A percentile compares a stretch with the other conserved stretches of the same genome.
phyloP scores from a whole-genome alignment of 495 filamentous ascomycete genomes.

The Neurospora sp. region DNA sequence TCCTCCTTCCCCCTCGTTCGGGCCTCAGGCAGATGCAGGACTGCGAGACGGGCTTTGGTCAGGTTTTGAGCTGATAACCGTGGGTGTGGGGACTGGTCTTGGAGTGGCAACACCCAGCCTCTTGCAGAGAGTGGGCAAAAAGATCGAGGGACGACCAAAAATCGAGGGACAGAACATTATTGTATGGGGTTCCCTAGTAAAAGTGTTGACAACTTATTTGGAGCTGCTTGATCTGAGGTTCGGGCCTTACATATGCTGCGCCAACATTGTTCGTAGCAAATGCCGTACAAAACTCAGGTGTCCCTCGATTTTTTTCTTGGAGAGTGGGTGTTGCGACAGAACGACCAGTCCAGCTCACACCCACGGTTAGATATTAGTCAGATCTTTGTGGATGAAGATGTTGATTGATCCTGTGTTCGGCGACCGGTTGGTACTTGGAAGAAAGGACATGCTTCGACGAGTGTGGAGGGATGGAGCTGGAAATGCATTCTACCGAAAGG shows the following conservation, averaged over 20 bases:
- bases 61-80: not conserved
- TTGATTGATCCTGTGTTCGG: not conserved
- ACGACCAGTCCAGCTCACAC: not conserved
- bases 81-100: not conserved
- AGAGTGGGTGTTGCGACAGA: no score
- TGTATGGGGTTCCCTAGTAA: not conserved
- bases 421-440: not conserved
- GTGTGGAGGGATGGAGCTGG: not conserved
- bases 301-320: not conserved
- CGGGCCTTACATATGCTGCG: not conserved
- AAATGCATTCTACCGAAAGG: no score
- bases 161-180: not conserved
- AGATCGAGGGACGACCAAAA: not conserved
- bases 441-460: not conserved
- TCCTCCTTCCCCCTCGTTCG: not conserved
- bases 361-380: not conserved
- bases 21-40: not conserved
- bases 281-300: not conserved
- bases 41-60: not conserved
- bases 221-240: not conserved
- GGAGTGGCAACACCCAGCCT: not conserved
- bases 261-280: not conserved
- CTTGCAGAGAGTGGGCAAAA: not conserved
- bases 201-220: not conserved
- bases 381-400: not conserved